A percentile compares a stretch with the other conserved stretches of the same genome.
phyloP scores from a whole-genome alignment of 2,329 filamentous ascomycete species.

The Nigrograna mackinnonii region DNA sequence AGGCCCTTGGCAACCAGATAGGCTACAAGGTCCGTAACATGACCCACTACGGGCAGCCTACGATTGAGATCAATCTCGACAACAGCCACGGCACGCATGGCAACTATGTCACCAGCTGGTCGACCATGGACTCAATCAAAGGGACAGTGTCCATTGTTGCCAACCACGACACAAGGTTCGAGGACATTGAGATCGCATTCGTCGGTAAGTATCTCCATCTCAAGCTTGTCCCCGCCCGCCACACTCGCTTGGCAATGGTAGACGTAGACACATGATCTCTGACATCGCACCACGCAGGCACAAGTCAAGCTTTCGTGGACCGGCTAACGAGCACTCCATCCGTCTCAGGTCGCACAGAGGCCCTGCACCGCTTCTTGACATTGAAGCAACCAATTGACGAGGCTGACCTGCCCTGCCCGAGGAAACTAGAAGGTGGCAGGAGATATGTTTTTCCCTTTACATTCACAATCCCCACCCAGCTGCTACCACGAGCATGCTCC shows the following conservation, averaged over 20 bases:
- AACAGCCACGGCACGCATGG: constrained; percentile 31
- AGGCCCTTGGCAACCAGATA: constrained; percentile 34
- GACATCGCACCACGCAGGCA: constrained; percentile 42
- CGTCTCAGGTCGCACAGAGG: constrained; percentile 58
- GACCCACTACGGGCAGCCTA: constrained; percentile 38
- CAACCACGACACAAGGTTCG: constrained; percentile 58
- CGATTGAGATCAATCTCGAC: constrained; percentile 47
- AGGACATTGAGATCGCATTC: constrained; percentile 62
- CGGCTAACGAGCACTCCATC: constrained; percentile 56
- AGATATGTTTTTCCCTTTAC: constrained; percentile 65
- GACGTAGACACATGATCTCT: too few relatives aligned
- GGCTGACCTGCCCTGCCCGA: constrained; percentile 56
- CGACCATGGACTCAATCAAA: constrained; percentile 61
- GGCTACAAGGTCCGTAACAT: constrained; percentile 38
- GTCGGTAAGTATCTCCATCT: constrained; percentile 48
- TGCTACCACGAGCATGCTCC: constrained; percentile 63
- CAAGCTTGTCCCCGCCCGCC: too few relatives aligned
- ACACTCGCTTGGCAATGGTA: constrained; percentile 1
- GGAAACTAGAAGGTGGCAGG: constrained; percentile 57
- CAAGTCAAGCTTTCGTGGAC: constrained; percentile 58
- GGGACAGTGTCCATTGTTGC: constrained; percentile 56
- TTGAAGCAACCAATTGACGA: constrained; percentile 63
- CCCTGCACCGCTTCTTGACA: constrained; percentile 64
- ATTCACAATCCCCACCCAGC: constrained; percentile 64
- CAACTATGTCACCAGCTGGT: constrained; percentile 52